These are phyloP conservation scores for Ogataea trehaloabstinens DNA, from an alignment of 805 yeast species.

Conservation along the genomic window DNA sequence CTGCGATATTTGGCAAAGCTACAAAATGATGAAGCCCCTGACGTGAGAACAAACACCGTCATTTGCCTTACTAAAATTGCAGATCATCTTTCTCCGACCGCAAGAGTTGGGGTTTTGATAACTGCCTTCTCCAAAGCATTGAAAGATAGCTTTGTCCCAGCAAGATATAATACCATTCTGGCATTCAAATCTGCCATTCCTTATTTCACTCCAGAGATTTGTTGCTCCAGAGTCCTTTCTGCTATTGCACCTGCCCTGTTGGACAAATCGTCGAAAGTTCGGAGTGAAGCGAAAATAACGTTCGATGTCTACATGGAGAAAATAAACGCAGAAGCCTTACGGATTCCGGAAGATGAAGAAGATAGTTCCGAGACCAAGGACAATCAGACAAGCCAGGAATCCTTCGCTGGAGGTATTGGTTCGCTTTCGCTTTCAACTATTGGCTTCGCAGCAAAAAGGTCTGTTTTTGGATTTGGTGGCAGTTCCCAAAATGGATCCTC, in stretches of 20 bases:
- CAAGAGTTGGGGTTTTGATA: slow-evolving; percentile 71
- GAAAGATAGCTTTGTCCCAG: slow-evolving; percentile 73
- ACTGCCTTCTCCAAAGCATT: slow-evolving; percentile 86
- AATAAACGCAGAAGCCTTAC: slow-evolving; percentile 46
- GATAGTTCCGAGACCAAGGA: slow-evolving; percentile 23
- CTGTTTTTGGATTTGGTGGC: slow-evolving; percentile 19
- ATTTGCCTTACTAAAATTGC: slow-evolving; percentile 68
- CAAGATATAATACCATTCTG: slow-evolving; percentile 71
- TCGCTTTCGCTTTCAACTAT: slow-evolving; percentile 23
- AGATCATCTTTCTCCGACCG: slow-evolving; percentile 46
- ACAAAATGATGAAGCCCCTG: slow-evolving; percentile 73
- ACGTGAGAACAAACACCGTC: slow-evolving; percentile 75
- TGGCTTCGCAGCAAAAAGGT: slow-evolving; percentile 18
- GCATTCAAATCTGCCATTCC: slow-evolving; percentile 68
- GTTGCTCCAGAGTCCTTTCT: slow-evolving; percentile 77
- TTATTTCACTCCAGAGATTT: slow-evolving; percentile 68
- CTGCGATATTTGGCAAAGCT: slow-evolving; percentile 77
- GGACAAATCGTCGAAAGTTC: slow-evolving; percentile 68
- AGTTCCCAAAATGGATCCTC: slow-evolving; percentile 14
- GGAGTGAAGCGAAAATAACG: slow-evolving; percentile 68
- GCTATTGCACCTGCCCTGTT: slow-evolving; percentile 81
- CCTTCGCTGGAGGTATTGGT: slow-evolving; percentile 12
- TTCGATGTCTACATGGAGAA: slow-evolving; percentile 60
- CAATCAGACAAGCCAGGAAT: slow-evolving; percentile 9
- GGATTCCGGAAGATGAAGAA: slow-evolving; percentile 28